Conservation (phyloP, 1,284 basidiomycete species). For the Amylostereum chailletii region DNA sequence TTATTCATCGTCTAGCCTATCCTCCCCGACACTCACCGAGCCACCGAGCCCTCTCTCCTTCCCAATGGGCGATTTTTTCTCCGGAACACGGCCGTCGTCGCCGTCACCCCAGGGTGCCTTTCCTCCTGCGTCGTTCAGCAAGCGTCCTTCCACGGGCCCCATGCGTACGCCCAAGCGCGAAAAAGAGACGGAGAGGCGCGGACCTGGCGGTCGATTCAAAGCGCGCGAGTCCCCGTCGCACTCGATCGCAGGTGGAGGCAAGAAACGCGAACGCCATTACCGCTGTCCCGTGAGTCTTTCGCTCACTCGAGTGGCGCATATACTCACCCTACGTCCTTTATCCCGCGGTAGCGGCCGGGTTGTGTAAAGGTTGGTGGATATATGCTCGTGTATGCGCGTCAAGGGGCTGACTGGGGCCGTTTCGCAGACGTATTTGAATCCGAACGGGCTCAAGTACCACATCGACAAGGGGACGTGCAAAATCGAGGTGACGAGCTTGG, state of each 20-base stretch:
- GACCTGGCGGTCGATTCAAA: slow-evolving; percentile 6
- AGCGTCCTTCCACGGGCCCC: slow-evolving; percentile 12
- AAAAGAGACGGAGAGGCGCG: slow-evolving; percentile 1
- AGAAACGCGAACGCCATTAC: slow-evolving; percentile 13
- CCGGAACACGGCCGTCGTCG: slow-evolving; percentile 10
- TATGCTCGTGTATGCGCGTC: not conserved
- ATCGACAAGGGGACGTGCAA: slow-evolving; percentile 52
- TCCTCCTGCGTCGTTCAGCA: slow-evolving; percentile 19
- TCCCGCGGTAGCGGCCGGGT: slow-evolving; percentile 16
- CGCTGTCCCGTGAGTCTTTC: slow-evolving; percentile 12
- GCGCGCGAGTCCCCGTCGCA: slow-evolving; percentile 1
- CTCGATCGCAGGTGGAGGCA: slow-evolving; percentile 1
- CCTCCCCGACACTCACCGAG: slow-evolving; percentile 10
- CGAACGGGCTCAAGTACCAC: slow-evolving; percentile 57
- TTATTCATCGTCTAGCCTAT: not conserved
- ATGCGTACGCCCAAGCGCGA: not conserved
- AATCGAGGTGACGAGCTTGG: slow-evolving; percentile 20
- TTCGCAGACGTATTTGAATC: slow-evolving; percentile 45
- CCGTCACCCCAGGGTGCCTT: slow-evolving; percentile 14
- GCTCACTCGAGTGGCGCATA: not conserved
- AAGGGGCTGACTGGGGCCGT: slow-evolving; percentile 3
- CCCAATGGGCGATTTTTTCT: slow-evolving; percentile 8
- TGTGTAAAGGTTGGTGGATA: slow-evolving; percentile 22
- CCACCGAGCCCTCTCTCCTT: slow-evolving; percentile 10
- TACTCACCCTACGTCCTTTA: not conserved